Evolutionary conservation across 2,329 filamentous ascomycete species (phyloP).

Genomic region (Mycosphaerella sp.): DNA sequence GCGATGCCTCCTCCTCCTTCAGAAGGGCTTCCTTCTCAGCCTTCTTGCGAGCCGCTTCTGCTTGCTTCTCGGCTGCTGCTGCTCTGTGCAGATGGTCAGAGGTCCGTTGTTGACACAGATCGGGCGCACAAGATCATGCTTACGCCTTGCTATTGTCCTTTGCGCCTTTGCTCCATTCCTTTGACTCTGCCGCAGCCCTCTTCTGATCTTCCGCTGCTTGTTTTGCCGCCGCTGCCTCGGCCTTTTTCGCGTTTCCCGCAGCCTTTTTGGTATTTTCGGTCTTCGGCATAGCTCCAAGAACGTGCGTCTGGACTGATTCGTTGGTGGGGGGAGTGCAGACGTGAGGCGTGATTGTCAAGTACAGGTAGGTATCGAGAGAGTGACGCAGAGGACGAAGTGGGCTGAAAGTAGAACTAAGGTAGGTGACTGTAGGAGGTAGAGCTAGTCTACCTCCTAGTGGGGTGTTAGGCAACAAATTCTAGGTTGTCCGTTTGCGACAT

Average conservation of each 20-base stretch:
- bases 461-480: too few relatives aligned
- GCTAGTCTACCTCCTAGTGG: too few relatives aligned
- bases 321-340: background rate
- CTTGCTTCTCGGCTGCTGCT: constrained; percentile 74
- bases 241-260: constrained; percentile 85
- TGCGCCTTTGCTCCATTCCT: constrained; percentile 76
- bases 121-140: constrained; percentile 31
- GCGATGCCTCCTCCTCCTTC: constrained; percentile 71
- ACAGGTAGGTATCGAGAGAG: too few relatives aligned
- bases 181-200: constrained; percentile 60
- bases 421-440: too few relatives aligned
- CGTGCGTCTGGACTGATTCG: background rate
- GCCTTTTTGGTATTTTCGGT: constrained; percentile 82
- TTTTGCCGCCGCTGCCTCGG: constrained; percentile 76
- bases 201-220: constrained; percentile 62
- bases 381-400: too few relatives aligned
- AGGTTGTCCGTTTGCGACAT: too few relatives aligned
- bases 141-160: constrained; percentile 87
- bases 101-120: background rate
- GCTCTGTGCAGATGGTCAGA: constrained; percentile 51
- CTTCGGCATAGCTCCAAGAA: constrained; percentile 16
- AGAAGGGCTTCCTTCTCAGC: constrained; percentile 81
- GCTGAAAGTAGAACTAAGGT: too few relatives aligned
- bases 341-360: too few relatives aligned
- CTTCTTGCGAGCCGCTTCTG: constrained; percentile 78